Percentiles rank a stretch among this genome's conserved stretches.
These are phyloP conservation scores for Aspergillus incahuasiensis DNA, from an alignment of 495 filamentous ascomycete species.

Conservation along the genomic window DNA sequence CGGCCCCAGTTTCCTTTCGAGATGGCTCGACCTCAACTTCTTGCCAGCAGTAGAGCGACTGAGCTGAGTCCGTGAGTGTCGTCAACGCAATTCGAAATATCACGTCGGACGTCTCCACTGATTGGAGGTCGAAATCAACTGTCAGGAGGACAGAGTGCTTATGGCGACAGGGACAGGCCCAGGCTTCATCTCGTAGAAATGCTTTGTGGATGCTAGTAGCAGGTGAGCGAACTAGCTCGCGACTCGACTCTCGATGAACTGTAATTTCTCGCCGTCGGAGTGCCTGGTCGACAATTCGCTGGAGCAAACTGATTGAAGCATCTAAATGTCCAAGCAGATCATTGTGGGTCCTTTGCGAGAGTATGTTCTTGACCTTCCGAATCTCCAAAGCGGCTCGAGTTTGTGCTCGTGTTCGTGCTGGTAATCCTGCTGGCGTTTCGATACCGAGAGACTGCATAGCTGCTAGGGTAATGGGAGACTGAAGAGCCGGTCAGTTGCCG, in stretches of 20 bases:
- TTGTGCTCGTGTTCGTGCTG: background rate
- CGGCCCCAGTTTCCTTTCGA: background rate
- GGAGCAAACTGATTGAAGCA: background rate
- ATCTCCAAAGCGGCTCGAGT: background rate
- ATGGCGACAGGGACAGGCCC: background rate
- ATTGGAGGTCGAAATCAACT: background rate
- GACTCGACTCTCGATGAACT: background rate
- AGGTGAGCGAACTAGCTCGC: background rate
- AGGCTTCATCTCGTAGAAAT: background rate
- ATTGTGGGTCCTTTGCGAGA: background rate
- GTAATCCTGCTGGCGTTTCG: too few species aligned
- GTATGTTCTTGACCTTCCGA: background rate
- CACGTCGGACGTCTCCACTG: background rate
- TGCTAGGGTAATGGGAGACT: too few species aligned
- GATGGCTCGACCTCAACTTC: background rate
- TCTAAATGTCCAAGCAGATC: background rate
- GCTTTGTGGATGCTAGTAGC: constrained; percentile 2
- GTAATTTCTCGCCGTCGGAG: background rate
- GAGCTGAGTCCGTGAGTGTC: background rate
- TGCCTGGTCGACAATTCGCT: background rate
- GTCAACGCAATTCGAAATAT: background rate
- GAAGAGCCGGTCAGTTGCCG: background rate
- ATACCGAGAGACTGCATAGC: too few species aligned
- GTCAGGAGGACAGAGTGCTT: background rate
- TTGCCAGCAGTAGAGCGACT: constrained; percentile 1